phyloP scores from a whole-genome alignment of 148 eudicot genomes.

The Suaeda aralocaspica region DNA sequence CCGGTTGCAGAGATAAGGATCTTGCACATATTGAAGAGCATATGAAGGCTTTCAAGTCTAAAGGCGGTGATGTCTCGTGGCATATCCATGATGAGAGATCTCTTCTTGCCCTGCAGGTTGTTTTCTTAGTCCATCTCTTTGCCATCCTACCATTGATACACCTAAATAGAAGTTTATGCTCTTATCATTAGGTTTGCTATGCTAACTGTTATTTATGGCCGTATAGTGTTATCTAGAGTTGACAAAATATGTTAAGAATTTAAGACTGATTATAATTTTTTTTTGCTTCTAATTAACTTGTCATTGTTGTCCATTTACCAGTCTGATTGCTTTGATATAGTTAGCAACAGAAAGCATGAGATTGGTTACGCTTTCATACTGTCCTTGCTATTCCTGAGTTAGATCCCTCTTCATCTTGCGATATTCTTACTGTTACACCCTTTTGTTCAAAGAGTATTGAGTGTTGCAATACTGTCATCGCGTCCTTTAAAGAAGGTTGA shows the following conservation, averaged over 20 bases:
- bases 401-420: neutral
- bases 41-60: constrained; percentile 80
- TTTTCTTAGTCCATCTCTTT: constrained; percentile 9
- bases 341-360: neutral
- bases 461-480: neutral
- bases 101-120: constrained; percentile 91
- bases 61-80: constrained; percentile 98
- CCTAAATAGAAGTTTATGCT: neutral
- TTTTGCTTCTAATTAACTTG: neutral
- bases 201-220: neutral
- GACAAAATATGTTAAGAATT: neutral
- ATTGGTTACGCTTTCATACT: neutral
- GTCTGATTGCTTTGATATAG: neutral
- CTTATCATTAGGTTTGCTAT: neutral
- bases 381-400: neutral
- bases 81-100: constrained; percentile 97
- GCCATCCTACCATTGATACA: neutral
- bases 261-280: neutral
- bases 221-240: neutral
- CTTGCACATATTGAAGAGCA: constrained; percentile 97
- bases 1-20: constrained; percentile 98
- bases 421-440: neutral
- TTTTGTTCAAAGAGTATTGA: neutral
- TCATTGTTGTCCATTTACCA: neutral
- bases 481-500: neutral